Conservation (phyloP, 1,139 yeast species). For the Pichia sp. region DNA sequence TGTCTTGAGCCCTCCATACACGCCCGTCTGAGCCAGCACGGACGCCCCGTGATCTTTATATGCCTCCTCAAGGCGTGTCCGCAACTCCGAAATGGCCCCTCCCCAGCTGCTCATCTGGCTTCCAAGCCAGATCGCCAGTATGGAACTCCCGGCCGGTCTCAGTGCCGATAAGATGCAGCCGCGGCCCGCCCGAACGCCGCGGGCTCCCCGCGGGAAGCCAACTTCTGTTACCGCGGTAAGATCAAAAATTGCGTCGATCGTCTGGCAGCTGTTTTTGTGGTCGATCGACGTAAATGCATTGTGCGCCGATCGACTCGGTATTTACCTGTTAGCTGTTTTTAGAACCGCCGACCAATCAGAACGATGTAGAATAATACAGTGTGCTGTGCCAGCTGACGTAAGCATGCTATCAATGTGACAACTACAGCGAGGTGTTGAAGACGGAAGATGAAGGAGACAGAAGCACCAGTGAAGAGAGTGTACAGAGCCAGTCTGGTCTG, state of each 20-base stretch:
- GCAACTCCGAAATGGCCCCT: neutral
- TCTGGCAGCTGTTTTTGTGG: too few species aligned
- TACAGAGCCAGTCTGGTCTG: neutral
- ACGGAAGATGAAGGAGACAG: neutral
- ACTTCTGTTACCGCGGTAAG: neutral
- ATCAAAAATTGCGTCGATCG: neutral
- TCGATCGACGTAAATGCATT: neutral
- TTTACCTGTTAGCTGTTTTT: neutral
- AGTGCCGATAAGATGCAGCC: neutral
- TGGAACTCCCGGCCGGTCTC: neutral
- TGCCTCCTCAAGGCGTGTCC: neutral
- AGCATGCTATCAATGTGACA: neutral
- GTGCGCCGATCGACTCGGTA: neutral
- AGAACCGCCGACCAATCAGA: slow-evolving; percentile 3
- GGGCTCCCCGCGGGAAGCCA: neutral
- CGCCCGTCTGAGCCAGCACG: neutral
- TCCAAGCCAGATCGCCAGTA: neutral
- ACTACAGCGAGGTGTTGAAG: neutral
- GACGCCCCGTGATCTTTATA: neutral
- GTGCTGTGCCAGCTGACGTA: slow-evolving; percentile 2
- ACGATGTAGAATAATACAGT: neutral
- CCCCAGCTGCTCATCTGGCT: neutral
- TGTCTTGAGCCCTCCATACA: too few species aligned
- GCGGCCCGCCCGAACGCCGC: neutral
- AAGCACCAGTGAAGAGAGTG: neutral